phyloP scores from a whole-genome alignment of 768 basidiomycete species.

The Trichaptum fuscoviolaceum region DNA sequence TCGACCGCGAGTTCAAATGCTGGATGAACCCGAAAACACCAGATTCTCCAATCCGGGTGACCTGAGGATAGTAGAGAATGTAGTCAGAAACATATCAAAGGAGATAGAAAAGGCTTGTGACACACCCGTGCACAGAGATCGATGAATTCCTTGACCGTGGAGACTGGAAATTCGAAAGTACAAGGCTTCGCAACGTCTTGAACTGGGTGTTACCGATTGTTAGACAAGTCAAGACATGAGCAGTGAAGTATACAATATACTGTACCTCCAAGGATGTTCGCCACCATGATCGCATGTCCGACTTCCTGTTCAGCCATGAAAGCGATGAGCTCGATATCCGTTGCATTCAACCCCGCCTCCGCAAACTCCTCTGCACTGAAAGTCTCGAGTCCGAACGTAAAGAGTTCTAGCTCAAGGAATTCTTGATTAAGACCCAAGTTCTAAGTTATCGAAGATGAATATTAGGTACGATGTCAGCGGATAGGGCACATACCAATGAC shows the following conservation, averaged over 20 bases:
- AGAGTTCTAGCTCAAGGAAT: constrained; percentile 56
- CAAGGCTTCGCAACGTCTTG: constrained; percentile 47
- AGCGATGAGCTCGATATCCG: constrained; percentile 50
- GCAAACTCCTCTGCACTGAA: constrained; percentile 56
- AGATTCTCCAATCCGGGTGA: constrained; percentile 51
- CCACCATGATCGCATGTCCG: constrained; percentile 51
- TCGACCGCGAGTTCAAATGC: constrained; percentile 52
- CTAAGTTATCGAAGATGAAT: constrained; percentile 11
- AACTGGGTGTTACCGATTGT: constrained; percentile 8
- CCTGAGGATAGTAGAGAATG: constrained; percentile 14
- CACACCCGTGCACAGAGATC: constrained; percentile 51
- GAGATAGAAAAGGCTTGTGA: not conserved
- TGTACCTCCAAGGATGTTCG: constrained; percentile 43
- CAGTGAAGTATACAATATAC: constrained; percentile 13
- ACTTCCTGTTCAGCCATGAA: constrained; percentile 63
- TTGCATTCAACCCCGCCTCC: constrained; percentile 44
- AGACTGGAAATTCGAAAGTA: constrained; percentile 51
- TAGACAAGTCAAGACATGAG: not conserved
- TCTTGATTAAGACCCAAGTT: constrained; percentile 60
- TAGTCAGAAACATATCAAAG: not conserved
- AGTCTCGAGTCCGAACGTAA: constrained; percentile 47
- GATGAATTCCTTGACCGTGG: constrained; percentile 51
- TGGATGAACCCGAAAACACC: constrained; percentile 62
- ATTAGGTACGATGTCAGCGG: not conserved
- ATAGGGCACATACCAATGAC: constrained; percentile 31